phyloP scores from a whole-genome alignment of 1,284 basidiomycete species.

The Cerrena zonata region DNA sequence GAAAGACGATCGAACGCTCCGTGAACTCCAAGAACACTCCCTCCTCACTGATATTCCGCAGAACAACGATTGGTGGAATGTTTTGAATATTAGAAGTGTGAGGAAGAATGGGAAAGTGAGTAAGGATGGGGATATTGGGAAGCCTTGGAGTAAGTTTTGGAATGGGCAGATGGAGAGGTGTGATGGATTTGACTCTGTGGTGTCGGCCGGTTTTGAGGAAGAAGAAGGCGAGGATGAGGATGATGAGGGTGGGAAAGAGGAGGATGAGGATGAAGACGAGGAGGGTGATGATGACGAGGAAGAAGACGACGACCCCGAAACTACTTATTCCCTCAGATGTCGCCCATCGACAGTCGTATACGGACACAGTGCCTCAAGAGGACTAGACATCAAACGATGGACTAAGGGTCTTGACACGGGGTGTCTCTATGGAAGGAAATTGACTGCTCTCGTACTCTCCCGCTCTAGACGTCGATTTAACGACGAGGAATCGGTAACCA shows the following conservation, averaged over 20 bases:
- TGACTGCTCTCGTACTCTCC: conserved; percentile 61
- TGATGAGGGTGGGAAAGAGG: conserved; percentile 6
- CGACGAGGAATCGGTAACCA: too few species aligned
- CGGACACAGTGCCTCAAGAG: conserved; percentile 73
- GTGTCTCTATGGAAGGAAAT: conserved; percentile 58
- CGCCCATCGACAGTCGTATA: conserved; percentile 76
- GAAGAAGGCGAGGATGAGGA: conserved; percentile 6
- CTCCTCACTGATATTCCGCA: conserved; percentile 63
- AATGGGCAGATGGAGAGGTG: conserved; percentile 67
- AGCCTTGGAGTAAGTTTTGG: conserved; percentile 67
- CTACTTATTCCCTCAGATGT: conserved; percentile 45
- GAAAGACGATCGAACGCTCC: conserved; percentile 17
- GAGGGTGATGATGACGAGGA: too few species aligned
- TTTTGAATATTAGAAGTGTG: conserved; percentile 74
- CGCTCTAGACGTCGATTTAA: too few species aligned
- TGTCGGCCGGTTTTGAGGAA: neutral
- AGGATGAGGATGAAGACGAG: neutral
- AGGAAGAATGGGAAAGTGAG: conserved; percentile 45
- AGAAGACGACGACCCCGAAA: conserved; percentile 8
- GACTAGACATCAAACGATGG: conserved; percentile 75
- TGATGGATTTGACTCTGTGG: conserved; percentile 38
- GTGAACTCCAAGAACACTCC: conserved; percentile 46
- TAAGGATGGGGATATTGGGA: conserved; percentile 35
- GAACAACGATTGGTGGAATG: conserved; percentile 68
- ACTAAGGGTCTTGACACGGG: conserved; percentile 77